Percentiles rank a stretch among this genome's conserved stretches.
Evolutionary conservation across 495 filamentous ascomycete genomes (phyloP).

Genomic region (Aspergillus panamensis): DNA sequence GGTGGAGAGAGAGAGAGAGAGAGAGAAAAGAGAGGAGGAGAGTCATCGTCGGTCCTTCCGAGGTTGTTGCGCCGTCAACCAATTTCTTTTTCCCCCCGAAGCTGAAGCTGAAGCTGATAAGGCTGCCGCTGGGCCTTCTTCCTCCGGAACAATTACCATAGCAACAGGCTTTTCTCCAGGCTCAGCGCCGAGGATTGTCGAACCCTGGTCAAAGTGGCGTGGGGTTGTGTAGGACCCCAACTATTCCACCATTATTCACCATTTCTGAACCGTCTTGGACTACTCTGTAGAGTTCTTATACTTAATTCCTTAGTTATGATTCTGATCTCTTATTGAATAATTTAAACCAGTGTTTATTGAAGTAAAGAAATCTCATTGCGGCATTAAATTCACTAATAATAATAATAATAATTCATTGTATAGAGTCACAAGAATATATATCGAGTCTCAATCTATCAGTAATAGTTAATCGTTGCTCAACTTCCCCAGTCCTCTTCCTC

Average conservation of each 20-base stretch:
- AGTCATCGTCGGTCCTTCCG: conserved; percentile 4
- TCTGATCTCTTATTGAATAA: not conserved
- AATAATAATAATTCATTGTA: too few relatives aligned
- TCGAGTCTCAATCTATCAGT: not conserved
- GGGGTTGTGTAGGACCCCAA: not conserved
- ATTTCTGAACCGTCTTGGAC: too few relatives aligned
- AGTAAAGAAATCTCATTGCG: not conserved
- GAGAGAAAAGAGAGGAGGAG: conserved; percentile 2
- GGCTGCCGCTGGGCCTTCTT: too few relatives aligned
- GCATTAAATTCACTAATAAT: not conserved
- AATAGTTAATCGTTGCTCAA: not conserved
- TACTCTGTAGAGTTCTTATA: too few relatives aligned
- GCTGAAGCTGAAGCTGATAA: not conserved
- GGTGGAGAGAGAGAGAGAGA: not conserved
- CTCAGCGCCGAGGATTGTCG: not conserved
- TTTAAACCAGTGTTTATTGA: not conserved
- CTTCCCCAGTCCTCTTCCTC: not conserved
- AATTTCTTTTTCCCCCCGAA: not conserved
- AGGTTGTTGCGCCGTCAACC: conserved; percentile 19
- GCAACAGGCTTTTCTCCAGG: not conserved
- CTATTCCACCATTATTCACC: not conserved
- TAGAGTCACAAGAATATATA: not conserved
- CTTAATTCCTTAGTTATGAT: too few relatives aligned
- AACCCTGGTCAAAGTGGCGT: not conserved
- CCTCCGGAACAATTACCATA: not conserved